These are phyloP conservation scores for Scleroderma bovista DNA, from an alignment of 768 basidiomycete genomes.

Conservation along the genomic window DNA sequence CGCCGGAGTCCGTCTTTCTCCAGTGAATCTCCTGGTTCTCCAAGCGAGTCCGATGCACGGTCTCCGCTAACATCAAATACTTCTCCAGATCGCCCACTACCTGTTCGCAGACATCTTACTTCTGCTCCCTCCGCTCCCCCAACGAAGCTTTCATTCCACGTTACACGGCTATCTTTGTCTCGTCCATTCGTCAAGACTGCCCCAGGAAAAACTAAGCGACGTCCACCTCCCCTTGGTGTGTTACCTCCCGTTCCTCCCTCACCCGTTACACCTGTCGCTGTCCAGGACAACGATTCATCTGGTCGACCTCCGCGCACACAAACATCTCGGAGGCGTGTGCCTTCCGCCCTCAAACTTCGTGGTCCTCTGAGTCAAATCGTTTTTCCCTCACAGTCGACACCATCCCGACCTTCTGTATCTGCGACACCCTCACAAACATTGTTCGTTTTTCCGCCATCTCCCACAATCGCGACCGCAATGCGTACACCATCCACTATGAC, in stretches of 20 bases:
- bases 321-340: slow-evolving; percentile 48
- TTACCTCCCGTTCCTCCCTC: slow-evolving; percentile 73
- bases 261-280: slow-evolving; percentile 49
- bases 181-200: slow-evolving; percentile 47
- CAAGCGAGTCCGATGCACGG: slow-evolving; percentile 25
- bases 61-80: slow-evolving; percentile 19
- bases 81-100: slow-evolving; percentile 3
- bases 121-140: slow-evolving; percentile 50
- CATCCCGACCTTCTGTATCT: slow-evolving; percentile 20
- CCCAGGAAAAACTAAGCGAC: slow-evolving; percentile 50
- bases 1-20: slow-evolving; percentile 32
- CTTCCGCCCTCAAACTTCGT: slow-evolving; percentile 52
- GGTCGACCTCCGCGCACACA: slow-evolving; percentile 39
- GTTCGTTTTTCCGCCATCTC: slow-evolving; percentile 84
- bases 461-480: slow-evolving; percentile 39
- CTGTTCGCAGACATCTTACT: slow-evolving; percentile 6
- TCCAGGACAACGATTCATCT: slow-evolving; percentile 24
- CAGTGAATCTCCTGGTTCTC: slow-evolving; percentile 31
- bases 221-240: slow-evolving; percentile 55
- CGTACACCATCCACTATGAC: slow-evolving; percentile 79
- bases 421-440: slow-evolving; percentile 73
- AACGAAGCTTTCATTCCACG: slow-evolving; percentile 52
- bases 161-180: slow-evolving; percentile 37
- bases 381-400: slow-evolving; percentile 20
- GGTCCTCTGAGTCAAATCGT: slow-evolving; percentile 20